These are phyloP conservation scores for Hypoxylon sp. DNA, from an alignment of 2,329 filamentous ascomycete species.

Conservation along the genomic window DNA sequence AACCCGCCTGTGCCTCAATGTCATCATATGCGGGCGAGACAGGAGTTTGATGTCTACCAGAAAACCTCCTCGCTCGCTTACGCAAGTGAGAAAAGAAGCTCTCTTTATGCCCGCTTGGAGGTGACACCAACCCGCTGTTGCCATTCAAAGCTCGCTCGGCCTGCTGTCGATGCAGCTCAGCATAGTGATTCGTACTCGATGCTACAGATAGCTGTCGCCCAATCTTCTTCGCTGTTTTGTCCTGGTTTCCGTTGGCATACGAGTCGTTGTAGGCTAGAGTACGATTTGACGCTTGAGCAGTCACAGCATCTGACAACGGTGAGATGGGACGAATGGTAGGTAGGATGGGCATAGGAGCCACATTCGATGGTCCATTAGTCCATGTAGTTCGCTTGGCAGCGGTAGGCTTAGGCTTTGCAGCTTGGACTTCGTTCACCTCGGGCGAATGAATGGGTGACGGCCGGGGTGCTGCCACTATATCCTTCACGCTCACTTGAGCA, in stretches of 20 bases:
- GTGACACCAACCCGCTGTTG: conserved; percentile 79
- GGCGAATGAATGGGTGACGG: conserved; percentile 49
- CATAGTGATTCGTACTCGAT: conserved; percentile 92
- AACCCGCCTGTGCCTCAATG: conserved; percentile 91
- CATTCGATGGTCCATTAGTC: conserved; percentile 84
- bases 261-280: conserved; percentile 67
- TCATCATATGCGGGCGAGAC: conserved; percentile 86
- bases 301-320: conserved; percentile 94
- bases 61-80: conserved; percentile 92
- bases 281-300: conserved; percentile 83
- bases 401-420: conserved; percentile 63
- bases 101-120: conserved; percentile 85
- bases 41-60: conserved; percentile 87
- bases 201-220: conserved; percentile 93
- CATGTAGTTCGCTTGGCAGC: conserved; percentile 90
- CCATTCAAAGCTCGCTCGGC: conserved; percentile 92
- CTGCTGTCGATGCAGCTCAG: conserved; percentile 89
- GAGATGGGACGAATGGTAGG: conserved; percentile 96
- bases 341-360: conserved; percentile 93
- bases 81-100: conserved; percentile 98
- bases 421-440: conserved; percentile 56
- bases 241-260: conserved; percentile 60
- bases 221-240: conserved; percentile 87
- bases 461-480: conserved; percentile 56
- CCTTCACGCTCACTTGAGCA: conserved; percentile 62